phyloP scores from a whole-genome alignment of 176 grass and related monocot genomes.

The Chrysopogon serrulatus region DNA sequence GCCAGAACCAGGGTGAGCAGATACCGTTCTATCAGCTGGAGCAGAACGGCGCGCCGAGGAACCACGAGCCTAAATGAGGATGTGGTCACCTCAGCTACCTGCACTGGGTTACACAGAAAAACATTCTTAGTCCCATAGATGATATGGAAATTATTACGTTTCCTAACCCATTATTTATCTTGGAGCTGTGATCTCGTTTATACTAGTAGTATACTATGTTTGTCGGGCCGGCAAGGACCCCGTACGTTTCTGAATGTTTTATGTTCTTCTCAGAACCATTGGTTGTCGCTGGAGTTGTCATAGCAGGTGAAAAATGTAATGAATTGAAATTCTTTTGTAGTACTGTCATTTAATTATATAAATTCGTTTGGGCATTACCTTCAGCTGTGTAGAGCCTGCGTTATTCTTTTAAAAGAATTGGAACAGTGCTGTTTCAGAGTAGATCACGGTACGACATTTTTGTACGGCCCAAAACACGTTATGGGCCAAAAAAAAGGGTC shows the following conservation, averaged over 20 bases:
- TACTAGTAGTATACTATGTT: conserved; percentile 19
- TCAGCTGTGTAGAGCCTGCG: neutral
- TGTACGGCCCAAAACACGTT: too few species aligned
- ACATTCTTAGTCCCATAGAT: conserved; percentile 25
- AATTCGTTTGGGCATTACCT: neutral
- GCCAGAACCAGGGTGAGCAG: conserved; percentile 53
- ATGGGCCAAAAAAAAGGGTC: too few species aligned
- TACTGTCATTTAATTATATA: neutral
- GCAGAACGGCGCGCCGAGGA: conserved; percentile 43
- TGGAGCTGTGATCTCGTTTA: conserved; percentile 26
- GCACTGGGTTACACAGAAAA: neutral
- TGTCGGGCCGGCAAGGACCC: conserved; percentile 14
- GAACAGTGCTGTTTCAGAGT: too few species aligned
- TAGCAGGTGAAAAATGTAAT: conserved; percentile 12
- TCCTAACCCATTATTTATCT: conserved; percentile 51
- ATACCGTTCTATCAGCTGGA: conserved; percentile 68
- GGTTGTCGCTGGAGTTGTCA: conserved; percentile 22
- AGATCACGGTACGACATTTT: too few species aligned
- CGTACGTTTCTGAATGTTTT: conserved; percentile 36
- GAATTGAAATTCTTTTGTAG: conserved; percentile 49
- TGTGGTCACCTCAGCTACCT: neutral
- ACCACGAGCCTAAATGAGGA: conserved; percentile 36
- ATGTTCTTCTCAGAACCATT: conserved; percentile 29
- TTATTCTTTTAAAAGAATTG: neutral
- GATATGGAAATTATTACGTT: conserved; percentile 28